Evolutionary conservation across 1,139 yeast genomes (phyloP).

Genomic region (Protomyces inouyei): DNA sequence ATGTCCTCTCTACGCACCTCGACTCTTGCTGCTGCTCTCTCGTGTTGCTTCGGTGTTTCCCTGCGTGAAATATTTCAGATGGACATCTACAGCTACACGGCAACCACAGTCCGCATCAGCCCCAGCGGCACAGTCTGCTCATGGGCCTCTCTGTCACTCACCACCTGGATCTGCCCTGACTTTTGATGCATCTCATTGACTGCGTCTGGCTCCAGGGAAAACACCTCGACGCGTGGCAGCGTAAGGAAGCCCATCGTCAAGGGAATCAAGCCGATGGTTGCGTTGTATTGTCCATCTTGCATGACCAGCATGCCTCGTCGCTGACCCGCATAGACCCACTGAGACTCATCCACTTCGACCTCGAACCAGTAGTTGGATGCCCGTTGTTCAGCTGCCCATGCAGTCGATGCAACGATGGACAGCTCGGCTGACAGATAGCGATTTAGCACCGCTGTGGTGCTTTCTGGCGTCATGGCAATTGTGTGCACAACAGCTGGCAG

Average conservation of each 20-base stretch:
- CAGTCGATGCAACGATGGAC: neutral
- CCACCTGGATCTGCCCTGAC: neutral
- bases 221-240: neutral
- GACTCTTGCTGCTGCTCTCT: too few species aligned
- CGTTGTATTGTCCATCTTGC: neutral
- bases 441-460: neutral
- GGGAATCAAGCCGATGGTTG: neutral
- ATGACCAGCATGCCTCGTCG: neutral
- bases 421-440: neutral
- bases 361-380: neutral
- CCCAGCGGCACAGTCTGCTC: neutral
- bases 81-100: neutral
- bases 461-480: neutral
- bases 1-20: too few species aligned
- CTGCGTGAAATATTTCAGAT: neutral
- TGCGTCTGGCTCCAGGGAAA: neutral
- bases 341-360: slow-evolving; percentile 1
- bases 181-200: neutral
- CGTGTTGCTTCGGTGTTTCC: too few species aligned
- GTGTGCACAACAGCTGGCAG: slow-evolving; percentile 1
- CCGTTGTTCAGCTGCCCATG: neutral
- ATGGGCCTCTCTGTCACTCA: neutral
- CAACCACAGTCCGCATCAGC: neutral
- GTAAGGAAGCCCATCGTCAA: neutral
- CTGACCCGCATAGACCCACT: slow-evolving; percentile 14